Conservation (phyloP, 2,329 filamentous ascomycete genomes). For the Ceratocystis smalleyi region DNA sequence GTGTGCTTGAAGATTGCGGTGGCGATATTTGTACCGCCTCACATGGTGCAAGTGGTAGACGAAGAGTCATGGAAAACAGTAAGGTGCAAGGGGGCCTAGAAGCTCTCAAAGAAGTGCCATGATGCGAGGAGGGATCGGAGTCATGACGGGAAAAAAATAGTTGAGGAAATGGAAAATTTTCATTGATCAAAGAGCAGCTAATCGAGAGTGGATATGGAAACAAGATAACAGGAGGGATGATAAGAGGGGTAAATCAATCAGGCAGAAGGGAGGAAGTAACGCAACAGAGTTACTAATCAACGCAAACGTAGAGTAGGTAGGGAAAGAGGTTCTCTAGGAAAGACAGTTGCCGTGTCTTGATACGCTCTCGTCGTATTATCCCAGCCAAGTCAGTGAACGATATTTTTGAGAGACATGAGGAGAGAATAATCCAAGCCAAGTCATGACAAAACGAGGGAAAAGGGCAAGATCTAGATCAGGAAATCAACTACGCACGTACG, state of each 20-base stretch:
- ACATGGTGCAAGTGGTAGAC: neutral
- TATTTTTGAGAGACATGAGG: neutral
- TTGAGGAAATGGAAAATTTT: neutral
- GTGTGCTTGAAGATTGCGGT: neutral
- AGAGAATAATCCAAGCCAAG: neutral
- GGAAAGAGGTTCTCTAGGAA: neutral
- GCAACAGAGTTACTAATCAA: neutral
- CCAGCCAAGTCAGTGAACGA: neutral
- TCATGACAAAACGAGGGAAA: neutral
- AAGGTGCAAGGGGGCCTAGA: neutral
- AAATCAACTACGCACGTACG: neutral
- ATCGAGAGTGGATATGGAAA: neutral
- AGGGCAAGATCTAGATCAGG: neutral
- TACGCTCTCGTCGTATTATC: neutral
- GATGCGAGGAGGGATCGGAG: conserved; percentile 1
- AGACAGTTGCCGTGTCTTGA: neutral
- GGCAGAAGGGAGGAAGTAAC: neutral
- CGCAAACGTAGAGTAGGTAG: neutral
- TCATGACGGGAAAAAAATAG: neutral
- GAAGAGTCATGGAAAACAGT: neutral
- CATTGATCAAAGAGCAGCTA: neutral
- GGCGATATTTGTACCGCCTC: neutral
- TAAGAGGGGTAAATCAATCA: neutral
- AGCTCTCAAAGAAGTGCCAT: neutral
- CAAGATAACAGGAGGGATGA: neutral